A percentile compares a stretch with the other conserved stretches of the same genome.
Conservation (phyloP, 148 eudicot genomes). For the Vaccinium vitisidaea region DNA sequence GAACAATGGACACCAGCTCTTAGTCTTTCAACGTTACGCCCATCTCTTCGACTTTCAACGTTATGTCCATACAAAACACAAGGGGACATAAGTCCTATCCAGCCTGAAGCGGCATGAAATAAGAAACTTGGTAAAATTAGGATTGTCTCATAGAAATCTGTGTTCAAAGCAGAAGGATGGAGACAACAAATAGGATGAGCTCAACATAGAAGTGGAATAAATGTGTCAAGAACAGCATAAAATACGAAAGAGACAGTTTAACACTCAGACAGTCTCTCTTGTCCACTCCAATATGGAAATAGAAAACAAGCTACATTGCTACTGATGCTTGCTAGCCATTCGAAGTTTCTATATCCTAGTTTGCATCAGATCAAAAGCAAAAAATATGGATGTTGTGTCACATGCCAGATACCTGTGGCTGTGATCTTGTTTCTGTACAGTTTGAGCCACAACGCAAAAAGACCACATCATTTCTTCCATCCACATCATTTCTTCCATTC, state of each 20-base stretch:
- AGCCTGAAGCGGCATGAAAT: slow-evolving; percentile 40
- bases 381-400: neutral
- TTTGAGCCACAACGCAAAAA: neutral
- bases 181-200: neutral
- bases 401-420: neutral
- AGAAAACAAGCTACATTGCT: neutral
- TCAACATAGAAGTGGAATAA: neutral
- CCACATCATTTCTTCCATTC: neutral
- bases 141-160: too few relatives aligned
- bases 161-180: neutral
- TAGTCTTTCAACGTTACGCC: slow-evolving; percentile 68
- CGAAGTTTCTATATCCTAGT: neutral
- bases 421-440: neutral
- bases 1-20: slow-evolving; percentile 75
- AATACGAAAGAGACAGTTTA: neutral
- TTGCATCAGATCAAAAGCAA: neutral
- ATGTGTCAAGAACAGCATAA: neutral
- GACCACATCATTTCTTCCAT: neutral
- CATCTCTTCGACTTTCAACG: slow-evolving; percentile 22
- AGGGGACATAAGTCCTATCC: slow-evolving; percentile 89
- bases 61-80: slow-evolving; percentile 52
- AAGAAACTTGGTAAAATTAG: neutral
- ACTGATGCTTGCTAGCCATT: neutral
- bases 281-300: neutral
- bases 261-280: neutral